Base-by-base conservation (phyloP, 2,329 filamentous ascomycete species). In the Hypoxylon sp. region DNA sequence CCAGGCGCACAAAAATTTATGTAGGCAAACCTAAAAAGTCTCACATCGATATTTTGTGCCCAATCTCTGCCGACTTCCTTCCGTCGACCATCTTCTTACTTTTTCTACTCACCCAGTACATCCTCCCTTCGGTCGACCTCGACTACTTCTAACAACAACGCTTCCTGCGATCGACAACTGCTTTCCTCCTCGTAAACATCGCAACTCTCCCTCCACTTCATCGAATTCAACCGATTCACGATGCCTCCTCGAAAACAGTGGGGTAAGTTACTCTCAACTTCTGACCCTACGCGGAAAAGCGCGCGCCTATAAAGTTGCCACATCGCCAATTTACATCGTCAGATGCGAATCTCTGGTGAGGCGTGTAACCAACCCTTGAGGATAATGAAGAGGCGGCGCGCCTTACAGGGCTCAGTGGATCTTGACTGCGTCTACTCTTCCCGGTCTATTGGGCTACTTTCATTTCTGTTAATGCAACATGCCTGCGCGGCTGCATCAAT, bases 191-290 rank as follows among this genome's bases (percentile, higher is more conserved):
- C 20, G 33, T 55, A 42, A 44, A 33, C 14, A 36, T 40, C n/a
- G 20, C 4, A 36, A 36, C 55, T 46, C 26, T 28, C 12, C 26
- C 11, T 38, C 22, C 3, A 33, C 51, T 50, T 33, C 4, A 53
- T 42, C 26, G 18, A 52, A 46, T 18, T 51, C 18, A 60, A 63
- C 48, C 33, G 28, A 36, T 52, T 48, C 67, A 77, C 44, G 36
- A 80, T 80, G 78, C 72, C 79, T 70, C 65, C 77, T 42, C 69
- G 36, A 14, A 78, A 80, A 71, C 71, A 76, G 77, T 80, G 79
- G 79, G 78, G 79, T 80, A 76, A 76, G 79, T 79, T 28, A 44
- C 60, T 56, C 44, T 68, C 61, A 49, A 53, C 58, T 67, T 65
- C 36, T 59, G 20, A 63, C 52, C 63, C 53, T 64, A 45, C 40